Conservation (phyloP, 169 alveolate genomes). For the Eimeria necatrix region DNA sequence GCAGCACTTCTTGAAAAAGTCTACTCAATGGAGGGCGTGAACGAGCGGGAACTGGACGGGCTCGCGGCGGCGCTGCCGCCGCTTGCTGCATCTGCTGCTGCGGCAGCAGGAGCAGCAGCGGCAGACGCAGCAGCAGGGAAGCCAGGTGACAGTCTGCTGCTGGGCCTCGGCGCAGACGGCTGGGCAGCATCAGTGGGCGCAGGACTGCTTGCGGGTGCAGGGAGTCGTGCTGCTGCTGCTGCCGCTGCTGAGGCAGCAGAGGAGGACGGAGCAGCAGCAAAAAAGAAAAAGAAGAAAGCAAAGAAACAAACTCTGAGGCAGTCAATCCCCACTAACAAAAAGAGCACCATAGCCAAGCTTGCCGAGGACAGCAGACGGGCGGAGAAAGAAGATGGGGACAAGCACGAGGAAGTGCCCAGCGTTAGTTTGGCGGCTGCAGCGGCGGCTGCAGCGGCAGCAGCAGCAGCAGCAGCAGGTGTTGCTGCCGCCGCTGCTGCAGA, state of each 20-base stretch:
- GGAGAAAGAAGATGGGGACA: conserved; percentile 32
- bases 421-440: not conserved
- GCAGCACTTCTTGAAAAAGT: conserved; percentile 59
- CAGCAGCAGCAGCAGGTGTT: not conserved
- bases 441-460: not conserved
- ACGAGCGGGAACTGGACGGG: not conserved
- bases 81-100: conserved; percentile 26
- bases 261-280: conserved; percentile 65
- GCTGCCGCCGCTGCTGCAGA: not conserved
- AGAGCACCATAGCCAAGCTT: conserved; percentile 70
- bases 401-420: not conserved
- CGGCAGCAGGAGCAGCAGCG: not conserved
- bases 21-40: not conserved
- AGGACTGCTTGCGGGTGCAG: conserved; percentile 24
- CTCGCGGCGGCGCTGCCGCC: conserved; percentile 35
- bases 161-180: not conserved
- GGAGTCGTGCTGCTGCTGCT: not conserved
- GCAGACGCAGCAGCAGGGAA: not conserved
- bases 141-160: not conserved
- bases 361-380: conserved; percentile 77
- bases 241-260: conserved; percentile 38
- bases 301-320: conserved; percentile 60
- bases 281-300: conserved; percentile 61
- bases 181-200: not conserved
- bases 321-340: conserved; percentile 63